Evolutionary conservation across 176 grass and related monocot genomes (phyloP).

Genomic region (Musa itinerans): DNA sequence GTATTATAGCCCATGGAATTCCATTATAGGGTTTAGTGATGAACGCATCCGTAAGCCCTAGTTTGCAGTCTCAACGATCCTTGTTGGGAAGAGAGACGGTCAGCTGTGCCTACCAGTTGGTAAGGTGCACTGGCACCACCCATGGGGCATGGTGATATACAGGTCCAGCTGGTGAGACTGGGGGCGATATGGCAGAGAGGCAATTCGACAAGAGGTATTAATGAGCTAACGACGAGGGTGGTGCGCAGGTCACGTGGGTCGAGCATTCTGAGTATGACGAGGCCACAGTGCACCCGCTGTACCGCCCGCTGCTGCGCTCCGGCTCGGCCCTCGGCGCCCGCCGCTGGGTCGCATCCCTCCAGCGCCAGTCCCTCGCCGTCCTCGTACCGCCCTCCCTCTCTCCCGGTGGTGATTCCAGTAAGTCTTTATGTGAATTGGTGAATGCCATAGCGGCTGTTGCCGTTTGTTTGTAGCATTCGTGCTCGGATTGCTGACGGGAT

Average conservation of each 20-base stretch:
- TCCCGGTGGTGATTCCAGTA: conserved; percentile 8
- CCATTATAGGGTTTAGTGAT: neutral
- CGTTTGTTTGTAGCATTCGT: no score
- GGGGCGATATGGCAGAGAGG: neutral
- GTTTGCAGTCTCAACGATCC: no score
- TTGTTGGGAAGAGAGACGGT: neutral
- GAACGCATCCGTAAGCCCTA: no score
- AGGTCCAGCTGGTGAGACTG: no score
- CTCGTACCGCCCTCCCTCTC: conserved; percentile 54
- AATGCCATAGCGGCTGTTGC: neutral
- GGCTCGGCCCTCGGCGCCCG: conserved; percentile 74
- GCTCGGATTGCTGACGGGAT: neutral
- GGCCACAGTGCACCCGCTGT: conserved; percentile 61
- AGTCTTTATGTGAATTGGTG: neutral
- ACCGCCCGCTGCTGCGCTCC: conserved; percentile 48
- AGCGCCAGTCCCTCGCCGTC: conserved; percentile 62
- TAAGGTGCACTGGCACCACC: neutral
- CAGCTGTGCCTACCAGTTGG: neutral
- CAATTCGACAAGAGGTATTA: conserved; percentile 35
- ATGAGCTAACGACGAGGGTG: conserved; percentile 43
- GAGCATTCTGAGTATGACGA: conserved; percentile 90
- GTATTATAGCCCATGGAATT: neutral
- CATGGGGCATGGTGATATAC: neutral
- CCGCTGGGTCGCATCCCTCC: conserved; percentile 65
- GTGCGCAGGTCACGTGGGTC: conserved; percentile 78